Evolutionary conservation across 768 basidiomycete genomes (phyloP).

Genomic region (Lyophyllum shimeji): DNA sequence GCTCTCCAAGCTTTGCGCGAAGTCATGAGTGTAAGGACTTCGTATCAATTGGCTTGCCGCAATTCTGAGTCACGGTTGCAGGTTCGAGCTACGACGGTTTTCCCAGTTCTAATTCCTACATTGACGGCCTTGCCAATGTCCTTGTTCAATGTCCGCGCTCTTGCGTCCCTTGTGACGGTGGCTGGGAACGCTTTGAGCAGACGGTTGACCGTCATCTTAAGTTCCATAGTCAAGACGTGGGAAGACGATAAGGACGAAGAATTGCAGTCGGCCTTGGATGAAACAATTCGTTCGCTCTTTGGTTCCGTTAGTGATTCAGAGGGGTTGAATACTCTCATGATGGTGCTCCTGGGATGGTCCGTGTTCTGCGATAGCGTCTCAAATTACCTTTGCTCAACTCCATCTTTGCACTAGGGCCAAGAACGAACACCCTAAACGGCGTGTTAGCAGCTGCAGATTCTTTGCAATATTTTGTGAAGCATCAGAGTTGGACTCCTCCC

Average conservation of each 20-base stretch:
- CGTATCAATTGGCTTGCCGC: background rate
- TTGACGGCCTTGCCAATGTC: slow-evolving; percentile 89
- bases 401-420: slow-evolving; percentile 70
- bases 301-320: slow-evolving; percentile 82
- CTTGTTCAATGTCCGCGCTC: slow-evolving; percentile 90
- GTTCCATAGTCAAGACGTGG: slow-evolving; percentile 72
- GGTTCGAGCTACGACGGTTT: slow-evolving; percentile 93
- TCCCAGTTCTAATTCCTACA: slow-evolving; percentile 96
- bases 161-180: slow-evolving; percentile 89
- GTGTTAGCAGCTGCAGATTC: slow-evolving; percentile 76
- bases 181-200: slow-evolving; percentile 89
- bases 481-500: slow-evolving; percentile 74
- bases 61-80: slow-evolving; percentile 26
- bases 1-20: slow-evolving; percentile 91
- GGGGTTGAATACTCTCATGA: slow-evolving; percentile 87
- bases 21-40: slow-evolving; percentile 80
- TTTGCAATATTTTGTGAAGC: slow-evolving; percentile 84
- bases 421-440: slow-evolving; percentile 63
- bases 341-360: slow-evolving; percentile 86
- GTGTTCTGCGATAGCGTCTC: slow-evolving; percentile 24
- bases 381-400: background rate
- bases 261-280: slow-evolving; percentile 64
- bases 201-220: slow-evolving; percentile 76
- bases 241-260: slow-evolving; percentile 75
- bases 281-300: slow-evolving; percentile 74